Conservation (phyloP, 2,329 filamentous ascomycete genomes). For the Aspergillus piperis region DNA sequence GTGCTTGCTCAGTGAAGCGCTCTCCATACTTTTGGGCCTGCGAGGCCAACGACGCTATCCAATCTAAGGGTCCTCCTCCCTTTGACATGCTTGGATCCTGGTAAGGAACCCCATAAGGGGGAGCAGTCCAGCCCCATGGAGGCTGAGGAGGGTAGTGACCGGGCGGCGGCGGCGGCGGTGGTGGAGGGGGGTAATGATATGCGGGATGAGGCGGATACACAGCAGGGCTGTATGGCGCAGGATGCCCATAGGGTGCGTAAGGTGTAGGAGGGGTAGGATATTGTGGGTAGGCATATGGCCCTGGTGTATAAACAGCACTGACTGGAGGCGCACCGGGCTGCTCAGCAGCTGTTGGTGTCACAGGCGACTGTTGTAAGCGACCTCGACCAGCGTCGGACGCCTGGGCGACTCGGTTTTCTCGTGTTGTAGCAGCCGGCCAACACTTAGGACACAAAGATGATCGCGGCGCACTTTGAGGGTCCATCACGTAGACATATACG, state of each 20-base stretch:
- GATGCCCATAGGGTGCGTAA: slow-evolving; percentile 23
- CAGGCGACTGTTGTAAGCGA: slow-evolving; percentile 6
- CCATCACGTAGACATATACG: slow-evolving; percentile 37
- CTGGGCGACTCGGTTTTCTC: slow-evolving; percentile 18
- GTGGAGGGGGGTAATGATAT: slow-evolving; percentile 24
- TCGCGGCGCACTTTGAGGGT: slow-evolving; percentile 33
- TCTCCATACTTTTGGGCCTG: slow-evolving; percentile 45
- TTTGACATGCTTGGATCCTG: slow-evolving; percentile 28
- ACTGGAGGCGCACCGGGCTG: slow-evolving; percentile 13
- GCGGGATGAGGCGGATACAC: slow-evolving; percentile 21
- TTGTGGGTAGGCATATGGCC: slow-evolving; percentile 17
- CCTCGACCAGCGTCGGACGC: slow-evolving; percentile 14
- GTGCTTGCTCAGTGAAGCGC: slow-evolving; percentile 39
- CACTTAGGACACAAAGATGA: slow-evolving; percentile 44
- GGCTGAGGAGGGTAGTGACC: slow-evolving; percentile 23
- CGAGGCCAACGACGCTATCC: slow-evolving; percentile 38
- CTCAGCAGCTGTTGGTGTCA: slow-evolving; percentile 9
- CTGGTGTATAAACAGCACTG: slow-evolving; percentile 10
- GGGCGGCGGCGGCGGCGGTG: slow-evolving; percentile 4
- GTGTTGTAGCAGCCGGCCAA: slow-evolving; percentile 42
- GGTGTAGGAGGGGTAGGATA: slow-evolving; percentile 15
- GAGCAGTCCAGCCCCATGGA: slow-evolving; percentile 33
- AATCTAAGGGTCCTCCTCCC: slow-evolving; percentile 33
- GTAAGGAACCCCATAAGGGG: slow-evolving; percentile 21
- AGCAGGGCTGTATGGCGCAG: slow-evolving; percentile 24